Evolutionary conservation across 2,329 filamentous ascomycete species (phyloP), one percentile per base, ranked within the genome.

Genomic region (Tolypocladium nubicola): DNA sequence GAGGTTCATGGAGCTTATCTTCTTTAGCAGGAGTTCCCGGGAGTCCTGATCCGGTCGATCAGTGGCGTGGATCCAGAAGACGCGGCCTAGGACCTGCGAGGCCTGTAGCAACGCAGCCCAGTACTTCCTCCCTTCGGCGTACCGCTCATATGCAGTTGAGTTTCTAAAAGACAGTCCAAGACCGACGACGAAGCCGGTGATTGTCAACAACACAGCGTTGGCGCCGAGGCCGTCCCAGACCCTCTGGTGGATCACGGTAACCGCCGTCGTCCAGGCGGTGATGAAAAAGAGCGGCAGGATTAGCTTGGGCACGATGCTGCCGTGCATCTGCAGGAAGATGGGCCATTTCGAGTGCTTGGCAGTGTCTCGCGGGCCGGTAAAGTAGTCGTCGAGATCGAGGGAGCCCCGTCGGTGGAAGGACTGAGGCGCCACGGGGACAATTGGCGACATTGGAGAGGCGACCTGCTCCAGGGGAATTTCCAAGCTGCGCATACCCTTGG

Each of bases 11-110:
- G 84, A 84, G 19, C 85, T 85, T 75, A 90, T 68, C 71, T 93
- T 93, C 56, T 76, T 80, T 14, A 94, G 76, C 1, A 91, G 66
- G 62, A 87, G 85, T 49, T 87, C 78, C 65, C 89, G 90, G 23
- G 79, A 78, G 11, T 75, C 72, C 43, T 67, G 58, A 39, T 58
- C 76, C 56, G 52, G 81, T 75, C 37, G 78, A 76, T 63, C 86
- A 76, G 67, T 89, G 9, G 82, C 78, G 64, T 96, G 88, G 38
- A 96, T 79, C 92, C 92, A 97, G 67, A 94, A 89, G 11, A 89
- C 78, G 26, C 92, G 84, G 63, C 83, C 88, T 63, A 95, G 75
- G 68, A 84, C 75, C 74, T 90, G 76, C 65, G 78, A 74, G 66
- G 87, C 86, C 70, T 79, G 76, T 56, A 79, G 82, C 63, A 85